phyloP scores from a whole-genome alignment of 2,329 filamentous ascomycete species.

The Diaporthe ilicicola region DNA sequence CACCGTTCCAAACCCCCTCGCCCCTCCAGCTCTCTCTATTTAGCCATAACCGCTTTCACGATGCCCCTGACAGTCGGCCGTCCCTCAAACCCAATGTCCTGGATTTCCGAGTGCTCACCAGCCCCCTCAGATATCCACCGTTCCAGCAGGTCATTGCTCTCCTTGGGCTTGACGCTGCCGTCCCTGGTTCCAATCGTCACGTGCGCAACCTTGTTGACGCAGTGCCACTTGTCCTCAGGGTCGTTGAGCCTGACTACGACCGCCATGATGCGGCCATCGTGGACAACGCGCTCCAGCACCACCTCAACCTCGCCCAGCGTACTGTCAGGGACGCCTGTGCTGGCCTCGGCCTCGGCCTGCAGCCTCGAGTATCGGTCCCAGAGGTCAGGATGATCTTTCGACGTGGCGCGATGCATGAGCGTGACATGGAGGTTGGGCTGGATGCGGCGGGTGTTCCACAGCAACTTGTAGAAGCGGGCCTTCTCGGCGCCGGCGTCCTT shows the following conservation, averaged over 20 bases:
- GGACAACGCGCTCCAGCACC: constrained; percentile 78
- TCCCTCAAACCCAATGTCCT: constrained; percentile 59
- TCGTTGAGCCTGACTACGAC: constrained; percentile 81
- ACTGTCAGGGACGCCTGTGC: constrained; percentile 49
- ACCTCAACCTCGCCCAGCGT: constrained; percentile 71
- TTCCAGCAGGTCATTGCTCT: constrained; percentile 86
- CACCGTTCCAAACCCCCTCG: not conserved
- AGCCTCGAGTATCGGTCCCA: constrained; percentile 79
- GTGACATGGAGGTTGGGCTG: constrained; percentile 94
- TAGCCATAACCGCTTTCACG: constrained; percentile 59
- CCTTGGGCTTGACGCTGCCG: constrained; percentile 82
- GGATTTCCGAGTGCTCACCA: constrained; percentile 52
- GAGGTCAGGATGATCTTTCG: constrained; percentile 68
- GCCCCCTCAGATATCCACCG: constrained; percentile 73
- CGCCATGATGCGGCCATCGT: constrained; percentile 88
- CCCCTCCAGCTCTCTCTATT: constrained; percentile 43
- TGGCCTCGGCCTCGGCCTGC: constrained; percentile 55
- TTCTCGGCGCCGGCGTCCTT: constrained; percentile 57
- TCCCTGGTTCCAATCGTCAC: constrained; percentile 88
- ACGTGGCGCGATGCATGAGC: constrained; percentile 80
- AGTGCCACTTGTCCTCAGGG: constrained; percentile 67
- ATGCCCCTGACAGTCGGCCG: constrained; percentile 57
- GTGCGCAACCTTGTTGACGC: constrained; percentile 81
- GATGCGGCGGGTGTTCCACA: constrained; percentile 77
- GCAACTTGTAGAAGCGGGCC: constrained; percentile 76